Percentiles rank a stretch among this genome's conserved stretches.
Evolutionary conservation across 345 rosid species (phyloP).

Genomic region (Cardamine resedifolia): DNA sequence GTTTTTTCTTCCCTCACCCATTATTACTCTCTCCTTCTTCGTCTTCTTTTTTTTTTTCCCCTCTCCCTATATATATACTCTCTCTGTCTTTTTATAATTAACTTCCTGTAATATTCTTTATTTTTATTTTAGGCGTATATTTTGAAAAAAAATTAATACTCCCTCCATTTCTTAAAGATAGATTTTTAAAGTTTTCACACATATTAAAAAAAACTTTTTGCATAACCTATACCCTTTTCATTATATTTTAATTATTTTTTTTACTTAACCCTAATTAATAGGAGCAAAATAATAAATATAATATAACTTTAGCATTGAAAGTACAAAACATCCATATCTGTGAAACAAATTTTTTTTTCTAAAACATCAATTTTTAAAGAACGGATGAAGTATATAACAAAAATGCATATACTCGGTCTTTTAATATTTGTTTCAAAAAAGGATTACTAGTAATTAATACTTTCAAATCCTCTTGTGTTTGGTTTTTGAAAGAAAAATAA

Average conservation of each 20-base stretch:
- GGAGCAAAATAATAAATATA: too few relatives aligned
- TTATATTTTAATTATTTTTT: too few relatives aligned
- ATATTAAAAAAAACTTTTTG: too few relatives aligned
- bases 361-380: too few relatives aligned
- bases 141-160: background rate
- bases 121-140: background rate
- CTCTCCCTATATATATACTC: background rate
- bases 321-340: too few relatives aligned
- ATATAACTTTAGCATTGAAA: too few relatives aligned
- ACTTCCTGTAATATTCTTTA: background rate
- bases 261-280: too few relatives aligned
- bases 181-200: too few relatives aligned
- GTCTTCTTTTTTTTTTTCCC: background rate
- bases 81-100: background rate
- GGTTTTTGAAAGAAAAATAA: background rate
- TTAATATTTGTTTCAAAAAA: background rate
- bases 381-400: background rate
- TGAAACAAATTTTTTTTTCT: too few relatives aligned
- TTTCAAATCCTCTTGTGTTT: background rate
- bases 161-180: too few relatives aligned
- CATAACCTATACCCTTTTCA: too few relatives aligned
- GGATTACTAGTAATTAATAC: background rate
- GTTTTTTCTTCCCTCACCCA: constrained; percentile 36
- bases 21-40: constrained; percentile 24
- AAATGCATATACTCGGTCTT: background rate